Conservation (phyloP, 768 basidiomycete species). For the Termitomyces sp. region DNA sequence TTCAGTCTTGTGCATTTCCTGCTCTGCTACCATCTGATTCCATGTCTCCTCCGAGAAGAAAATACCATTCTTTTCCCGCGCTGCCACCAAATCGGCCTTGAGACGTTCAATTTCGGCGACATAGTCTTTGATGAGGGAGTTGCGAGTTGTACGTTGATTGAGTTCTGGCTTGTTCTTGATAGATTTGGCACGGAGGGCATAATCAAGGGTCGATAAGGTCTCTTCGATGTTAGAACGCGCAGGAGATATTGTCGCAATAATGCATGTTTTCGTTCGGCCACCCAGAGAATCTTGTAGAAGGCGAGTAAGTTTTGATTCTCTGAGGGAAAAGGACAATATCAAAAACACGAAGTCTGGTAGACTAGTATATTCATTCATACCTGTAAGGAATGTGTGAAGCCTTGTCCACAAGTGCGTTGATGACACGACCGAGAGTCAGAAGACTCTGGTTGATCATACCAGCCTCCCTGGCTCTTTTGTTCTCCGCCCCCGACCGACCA, state of each 20-base stretch:
- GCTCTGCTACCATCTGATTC: conserved; percentile 74
- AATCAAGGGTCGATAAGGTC: conserved; percentile 95
- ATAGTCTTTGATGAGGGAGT: conserved; percentile 90
- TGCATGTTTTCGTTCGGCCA: conserved; percentile 94
- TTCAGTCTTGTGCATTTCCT: conserved; percentile 72
- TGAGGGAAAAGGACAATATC: conserved; percentile 20
- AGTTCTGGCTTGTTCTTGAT: conserved; percentile 95
- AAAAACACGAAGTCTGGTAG: not conserved
- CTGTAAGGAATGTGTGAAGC: conserved; percentile 92
- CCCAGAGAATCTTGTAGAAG: conserved; percentile 98
- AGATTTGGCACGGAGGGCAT: conserved; percentile 91
- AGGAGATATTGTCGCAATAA: conserved; percentile 95
- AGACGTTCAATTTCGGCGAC: conserved; percentile 90
- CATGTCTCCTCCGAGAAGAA: conserved; percentile 91
- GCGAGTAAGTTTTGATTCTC: conserved; percentile 96
- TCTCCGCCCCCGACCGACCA: conserved; percentile 91
- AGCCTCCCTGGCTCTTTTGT: conserved; percentile 91
- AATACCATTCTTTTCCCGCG: conserved; percentile 94
- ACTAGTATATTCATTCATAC: conserved; percentile 30
- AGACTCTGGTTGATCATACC: conserved; percentile 99
- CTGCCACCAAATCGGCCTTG: conserved; percentile 85
- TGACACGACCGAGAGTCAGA: conserved; percentile 93
- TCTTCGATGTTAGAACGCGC: conserved; percentile 94
- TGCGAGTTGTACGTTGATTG: conserved; percentile 91
- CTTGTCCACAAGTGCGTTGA: conserved; percentile 91